Conservation (phyloP, 2,329 filamentous ascomycete species). For the Fusarium denticulatum region DNA sequence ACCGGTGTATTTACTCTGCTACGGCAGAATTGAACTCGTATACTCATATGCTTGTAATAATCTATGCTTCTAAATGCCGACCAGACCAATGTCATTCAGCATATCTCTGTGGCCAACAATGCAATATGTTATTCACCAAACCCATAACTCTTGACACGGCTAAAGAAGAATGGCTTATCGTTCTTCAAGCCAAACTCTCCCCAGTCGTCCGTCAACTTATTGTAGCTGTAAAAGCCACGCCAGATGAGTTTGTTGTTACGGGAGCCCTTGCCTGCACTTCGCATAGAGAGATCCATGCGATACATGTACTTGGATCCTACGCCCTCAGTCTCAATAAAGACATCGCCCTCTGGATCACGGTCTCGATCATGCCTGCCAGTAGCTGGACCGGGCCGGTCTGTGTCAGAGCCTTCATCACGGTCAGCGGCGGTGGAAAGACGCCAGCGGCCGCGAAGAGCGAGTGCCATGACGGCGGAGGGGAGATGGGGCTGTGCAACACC, state of each 20-base stretch:
- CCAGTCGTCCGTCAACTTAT: conserved; percentile 90
- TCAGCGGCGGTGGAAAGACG: conserved; percentile 55
- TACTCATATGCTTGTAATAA: neutral
- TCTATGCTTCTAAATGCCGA: neutral
- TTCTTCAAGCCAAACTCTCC: conserved; percentile 77
- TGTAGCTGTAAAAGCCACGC: conserved; percentile 93
- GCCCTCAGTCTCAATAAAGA: conserved; percentile 89
- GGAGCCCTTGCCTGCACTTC: conserved; percentile 68
- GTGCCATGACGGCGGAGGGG: conserved; percentile 69
- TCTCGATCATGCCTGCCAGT: conserved; percentile 31
- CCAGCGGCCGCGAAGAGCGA: conserved; percentile 70
- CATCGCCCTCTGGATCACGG: conserved; percentile 65
- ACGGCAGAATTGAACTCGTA: neutral
- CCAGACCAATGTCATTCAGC: neutral
- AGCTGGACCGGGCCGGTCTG: conserved; percentile 3
- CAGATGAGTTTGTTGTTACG: conserved; percentile 89
- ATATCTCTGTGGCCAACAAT: neutral
- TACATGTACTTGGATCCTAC: conserved; percentile 82
- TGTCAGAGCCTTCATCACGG: conserved; percentile 37
- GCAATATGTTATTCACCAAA: conserved; percentile 48
- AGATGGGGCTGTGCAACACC: conserved; percentile 45
- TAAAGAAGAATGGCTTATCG: conserved; percentile 74
- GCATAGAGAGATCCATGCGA: conserved; percentile 79
- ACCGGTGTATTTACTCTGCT: neutral
- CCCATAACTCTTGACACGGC: conserved; percentile 71